Conservation (phyloP, 495 filamentous ascomycete species). For the Xylaria scruposa region DNA sequence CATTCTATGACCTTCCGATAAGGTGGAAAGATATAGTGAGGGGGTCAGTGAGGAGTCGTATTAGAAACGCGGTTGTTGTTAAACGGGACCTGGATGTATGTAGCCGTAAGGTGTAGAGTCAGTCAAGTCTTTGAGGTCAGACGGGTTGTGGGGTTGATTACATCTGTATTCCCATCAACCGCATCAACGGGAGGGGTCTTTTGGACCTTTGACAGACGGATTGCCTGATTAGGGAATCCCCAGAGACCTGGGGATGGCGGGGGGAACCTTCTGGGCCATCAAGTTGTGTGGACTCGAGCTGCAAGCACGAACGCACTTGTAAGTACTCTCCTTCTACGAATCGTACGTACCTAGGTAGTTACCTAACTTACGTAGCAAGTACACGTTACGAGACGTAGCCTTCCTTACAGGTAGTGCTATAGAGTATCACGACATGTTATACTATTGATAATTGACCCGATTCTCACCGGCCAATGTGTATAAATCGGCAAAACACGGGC, state of each 20-base stretch:
- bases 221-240: slow-evolving; percentile 15
- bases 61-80: not conserved
- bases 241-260: slow-evolving; percentile 1
- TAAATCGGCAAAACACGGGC: slow-evolving; percentile 11
- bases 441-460: not conserved
- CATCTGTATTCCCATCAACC: not conserved
- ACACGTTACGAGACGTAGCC: not conserved
- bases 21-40: not conserved
- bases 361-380: not conserved
- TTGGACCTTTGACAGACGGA: slow-evolving; percentile 2
- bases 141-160: not conserved
- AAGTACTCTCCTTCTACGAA: not conserved
- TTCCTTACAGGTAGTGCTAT: not conserved
- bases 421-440: not conserved
- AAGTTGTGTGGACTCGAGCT: slow-evolving; percentile 7
- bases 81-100: slow-evolving; percentile 3
- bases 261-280: slow-evolving; percentile 25
- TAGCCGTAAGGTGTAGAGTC: not conserved
- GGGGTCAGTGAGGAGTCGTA: slow-evolving; percentile 10
- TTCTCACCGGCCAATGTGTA: slow-evolving; percentile 8
- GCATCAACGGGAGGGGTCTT: not conserved
- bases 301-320: not conserved
- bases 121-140: not conserved
- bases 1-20: not conserved
- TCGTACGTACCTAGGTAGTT: too few species aligned